phyloP scores from a whole-genome alignment of 139 green algal genomes.

The Volvox reticuliferus region DNA sequence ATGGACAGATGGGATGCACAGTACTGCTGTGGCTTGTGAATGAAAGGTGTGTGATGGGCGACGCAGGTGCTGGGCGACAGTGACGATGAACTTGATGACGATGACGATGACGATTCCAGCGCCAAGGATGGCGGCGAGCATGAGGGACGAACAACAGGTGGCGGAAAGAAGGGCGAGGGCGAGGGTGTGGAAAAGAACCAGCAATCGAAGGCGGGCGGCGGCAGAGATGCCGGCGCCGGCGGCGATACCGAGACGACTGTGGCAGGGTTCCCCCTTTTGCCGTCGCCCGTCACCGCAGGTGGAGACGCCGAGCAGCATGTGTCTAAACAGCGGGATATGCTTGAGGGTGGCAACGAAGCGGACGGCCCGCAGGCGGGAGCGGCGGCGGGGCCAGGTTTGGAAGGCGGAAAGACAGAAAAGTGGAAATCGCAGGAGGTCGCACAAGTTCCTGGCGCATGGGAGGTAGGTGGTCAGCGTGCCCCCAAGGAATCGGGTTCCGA shows the following conservation, averaged over 20 bases:
- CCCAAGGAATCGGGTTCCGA: too few relatives aligned
- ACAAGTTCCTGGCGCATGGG: too few relatives aligned
- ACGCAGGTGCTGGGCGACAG: conserved; percentile 25
- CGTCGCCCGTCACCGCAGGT: neutral
- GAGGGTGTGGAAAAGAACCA: neutral
- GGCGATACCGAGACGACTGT: neutral
- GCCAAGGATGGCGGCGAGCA: neutral
- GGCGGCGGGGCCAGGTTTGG: too few relatives aligned
- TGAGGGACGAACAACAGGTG: neutral
- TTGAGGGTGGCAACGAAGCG: too few relatives aligned
- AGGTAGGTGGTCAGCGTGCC: too few relatives aligned
- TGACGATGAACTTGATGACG: conserved; percentile 13
- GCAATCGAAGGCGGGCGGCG: neutral
- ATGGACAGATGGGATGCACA: too few relatives aligned
- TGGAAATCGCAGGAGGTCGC: too few relatives aligned
- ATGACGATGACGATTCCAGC: neutral
- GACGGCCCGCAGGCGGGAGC: too few relatives aligned
- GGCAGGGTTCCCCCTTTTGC: neutral
- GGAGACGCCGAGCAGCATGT: neutral
- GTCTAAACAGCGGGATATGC: too few relatives aligned
- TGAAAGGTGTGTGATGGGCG: too few relatives aligned
- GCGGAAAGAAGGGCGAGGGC: neutral
- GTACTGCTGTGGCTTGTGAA: too few relatives aligned
- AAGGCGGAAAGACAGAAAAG: too few relatives aligned
- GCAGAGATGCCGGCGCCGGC: neutral